These are phyloP conservation scores for Tulasnella sp. DNA, from an alignment of 768 basidiomycete species.

Conservation along the genomic window DNA sequence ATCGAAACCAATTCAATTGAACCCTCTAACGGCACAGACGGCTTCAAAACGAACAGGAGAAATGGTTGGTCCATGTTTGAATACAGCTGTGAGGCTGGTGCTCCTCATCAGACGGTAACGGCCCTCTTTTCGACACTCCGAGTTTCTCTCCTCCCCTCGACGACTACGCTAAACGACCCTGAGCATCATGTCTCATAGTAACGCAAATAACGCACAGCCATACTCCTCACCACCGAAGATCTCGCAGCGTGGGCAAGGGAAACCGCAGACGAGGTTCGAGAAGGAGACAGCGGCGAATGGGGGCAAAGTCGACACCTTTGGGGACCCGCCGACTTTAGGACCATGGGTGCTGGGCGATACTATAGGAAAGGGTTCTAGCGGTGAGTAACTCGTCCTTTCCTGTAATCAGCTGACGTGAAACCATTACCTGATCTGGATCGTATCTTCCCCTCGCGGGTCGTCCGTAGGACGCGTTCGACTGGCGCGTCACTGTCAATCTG, in stretches of 20 bases:
- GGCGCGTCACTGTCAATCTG: slow-evolving; percentile 72
- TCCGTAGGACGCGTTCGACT: slow-evolving; percentile 70
- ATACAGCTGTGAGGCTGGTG: too few species aligned
- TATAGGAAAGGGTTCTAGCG: slow-evolving; percentile 87
- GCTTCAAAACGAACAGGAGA: too few species aligned
- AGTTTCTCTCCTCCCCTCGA: too few species aligned
- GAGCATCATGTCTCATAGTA: too few species aligned
- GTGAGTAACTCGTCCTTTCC: slow-evolving; percentile 26
- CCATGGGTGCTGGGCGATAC: slow-evolving; percentile 92
- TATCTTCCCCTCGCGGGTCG: not conserved
- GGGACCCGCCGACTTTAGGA: slow-evolving; percentile 67
- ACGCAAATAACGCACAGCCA: too few species aligned
- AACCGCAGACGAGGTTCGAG: slow-evolving; percentile 10
- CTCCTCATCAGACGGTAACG: too few species aligned
- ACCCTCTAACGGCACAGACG: too few species aligned
- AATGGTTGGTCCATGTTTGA: too few species aligned
- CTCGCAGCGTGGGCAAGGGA: not conserved
- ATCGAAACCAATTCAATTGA: too few species aligned
- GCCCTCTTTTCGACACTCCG: too few species aligned
- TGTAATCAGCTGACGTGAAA: not conserved
- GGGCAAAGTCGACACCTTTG: slow-evolving; percentile 15
- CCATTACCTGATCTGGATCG: not conserved
- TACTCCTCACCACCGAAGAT: slow-evolving; percentile 11
- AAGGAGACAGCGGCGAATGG: slow-evolving; percentile 15
- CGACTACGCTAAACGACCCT: too few species aligned